Conservation (phyloP, 1,139 yeast genomes). For the Magnusiomyces paraingens region DNA sequence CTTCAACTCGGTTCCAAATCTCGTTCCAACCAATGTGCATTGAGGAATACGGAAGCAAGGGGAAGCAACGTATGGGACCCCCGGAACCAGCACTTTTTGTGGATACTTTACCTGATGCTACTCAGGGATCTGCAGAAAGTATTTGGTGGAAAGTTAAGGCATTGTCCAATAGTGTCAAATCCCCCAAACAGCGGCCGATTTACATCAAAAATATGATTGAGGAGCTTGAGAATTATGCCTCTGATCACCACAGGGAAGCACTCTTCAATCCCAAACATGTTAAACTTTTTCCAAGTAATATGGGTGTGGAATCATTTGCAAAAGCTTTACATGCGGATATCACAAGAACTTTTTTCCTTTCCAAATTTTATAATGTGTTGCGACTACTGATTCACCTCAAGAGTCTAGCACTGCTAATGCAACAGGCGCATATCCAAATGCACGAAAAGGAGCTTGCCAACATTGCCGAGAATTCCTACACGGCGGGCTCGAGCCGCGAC, state of each 20-base stretch:
- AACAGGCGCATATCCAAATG: background rate
- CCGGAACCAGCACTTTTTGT: background rate
- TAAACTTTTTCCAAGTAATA: too few relatives aligned
- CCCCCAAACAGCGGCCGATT: background rate
- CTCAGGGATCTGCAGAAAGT: background rate
- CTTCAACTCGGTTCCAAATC: background rate
- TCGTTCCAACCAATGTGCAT: background rate
- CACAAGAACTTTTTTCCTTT: background rate
- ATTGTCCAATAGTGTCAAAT: background rate
- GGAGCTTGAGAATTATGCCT: background rate
- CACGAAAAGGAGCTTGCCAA: background rate
- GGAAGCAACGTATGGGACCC: background rate
- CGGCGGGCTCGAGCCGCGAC: too few relatives aligned
- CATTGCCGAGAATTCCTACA: too few relatives aligned
- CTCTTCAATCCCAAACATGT: too few relatives aligned
- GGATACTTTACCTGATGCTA: background rate
- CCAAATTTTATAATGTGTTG: background rate
- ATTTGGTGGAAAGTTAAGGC: constrained; percentile 7
- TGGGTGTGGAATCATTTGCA: too few relatives aligned
- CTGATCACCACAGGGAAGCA: background rate
- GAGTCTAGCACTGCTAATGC: background rate
- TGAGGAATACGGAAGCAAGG: background rate
- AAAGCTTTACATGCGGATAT: background rate
- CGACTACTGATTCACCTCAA: constrained; percentile 3
- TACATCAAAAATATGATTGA: background rate